phyloP scores from a whole-genome alignment of 768 basidiomycete species.

The Psilocybe sp. region DNA sequence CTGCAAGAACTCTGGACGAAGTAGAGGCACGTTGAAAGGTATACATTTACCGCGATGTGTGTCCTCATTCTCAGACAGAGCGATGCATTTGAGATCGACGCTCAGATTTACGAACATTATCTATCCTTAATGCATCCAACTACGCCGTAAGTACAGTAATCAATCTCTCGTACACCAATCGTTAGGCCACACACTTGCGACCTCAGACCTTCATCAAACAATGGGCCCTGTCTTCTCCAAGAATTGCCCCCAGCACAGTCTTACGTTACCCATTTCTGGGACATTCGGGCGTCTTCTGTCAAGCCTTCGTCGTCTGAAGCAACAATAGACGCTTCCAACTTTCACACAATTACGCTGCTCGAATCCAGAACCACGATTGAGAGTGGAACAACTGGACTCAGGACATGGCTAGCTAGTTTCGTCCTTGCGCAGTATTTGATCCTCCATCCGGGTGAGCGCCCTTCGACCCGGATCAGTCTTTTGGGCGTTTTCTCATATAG shows the following conservation, averaged over 20 bases:
- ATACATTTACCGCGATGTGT: constrained; percentile 7
- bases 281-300: neutral
- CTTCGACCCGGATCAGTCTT: neutral
- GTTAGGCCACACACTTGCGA: constrained; percentile 18
- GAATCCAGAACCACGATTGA: constrained; percentile 77
- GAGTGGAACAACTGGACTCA: constrained; percentile 73
- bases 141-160: constrained; percentile 26
- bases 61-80: constrained; percentile 5
- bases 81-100: constrained; percentile 56
- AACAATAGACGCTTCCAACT: constrained; percentile 21
- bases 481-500: neutral
- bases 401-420: constrained; percentile 78
- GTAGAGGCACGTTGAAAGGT: constrained; percentile 42
- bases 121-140: constrained; percentile 41
- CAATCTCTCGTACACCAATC: constrained; percentile 15
- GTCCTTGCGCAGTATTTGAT: constrained; percentile 62
- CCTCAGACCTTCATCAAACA: constrained; percentile 24
- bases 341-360: constrained; percentile 53
- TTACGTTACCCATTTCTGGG: constrained; percentile 70
- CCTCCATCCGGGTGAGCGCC: constrained; percentile 46
- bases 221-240: constrained; percentile 18
- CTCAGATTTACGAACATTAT: constrained; percentile 62
- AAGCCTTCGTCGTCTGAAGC: neutral
- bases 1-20: constrained; percentile 18
- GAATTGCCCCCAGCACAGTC: constrained; percentile 46